Percentiles rank a stretch among this genome's conserved stretches.
These are phyloP conservation scores for Cyclotella baltica DNA, from an alignment of 108 stramenopile genomes.

Conservation along the genomic window DNA sequence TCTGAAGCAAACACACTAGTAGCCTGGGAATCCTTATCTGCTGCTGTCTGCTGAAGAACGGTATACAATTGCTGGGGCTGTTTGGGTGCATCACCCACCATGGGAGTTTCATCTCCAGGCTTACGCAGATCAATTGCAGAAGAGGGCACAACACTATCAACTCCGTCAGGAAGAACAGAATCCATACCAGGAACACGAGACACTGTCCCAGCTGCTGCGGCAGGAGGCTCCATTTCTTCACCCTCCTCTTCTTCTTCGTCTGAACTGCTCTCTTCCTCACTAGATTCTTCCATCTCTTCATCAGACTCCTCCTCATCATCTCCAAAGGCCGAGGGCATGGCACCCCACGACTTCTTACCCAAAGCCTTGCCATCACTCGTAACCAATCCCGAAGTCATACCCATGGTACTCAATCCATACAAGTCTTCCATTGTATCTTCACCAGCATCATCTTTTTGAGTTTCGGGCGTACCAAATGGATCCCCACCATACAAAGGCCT, in stretches of 20 bases:
- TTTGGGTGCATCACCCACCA: conserved; percentile 41
- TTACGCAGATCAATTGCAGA: conserved; percentile 82
- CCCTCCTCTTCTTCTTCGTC: conserved; percentile 58
- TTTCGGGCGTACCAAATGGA: conserved; percentile 81
- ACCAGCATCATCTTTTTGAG: conserved; percentile 3
- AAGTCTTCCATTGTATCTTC: conserved; percentile 30
- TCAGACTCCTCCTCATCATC: conserved; percentile 65
- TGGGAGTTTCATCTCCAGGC: conserved; percentile 82
- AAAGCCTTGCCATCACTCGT: conserved; percentile 84
- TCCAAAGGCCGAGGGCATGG: conserved; percentile 68
- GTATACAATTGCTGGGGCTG: conserved; percentile 83
- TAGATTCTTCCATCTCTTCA: conserved; percentile 64
- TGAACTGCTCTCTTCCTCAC: conserved; percentile 45
- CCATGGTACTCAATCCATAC: conserved; percentile 26
- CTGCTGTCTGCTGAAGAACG: conserved; percentile 67
- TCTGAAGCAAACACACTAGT: conserved; percentile 82
- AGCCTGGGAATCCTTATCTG: conserved; percentile 48
- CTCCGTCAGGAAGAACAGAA: conserved; percentile 63
- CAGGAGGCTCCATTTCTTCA: conserved; percentile 63
- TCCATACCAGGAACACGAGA: conserved; percentile 37
- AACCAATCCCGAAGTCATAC: conserved; percentile 50
- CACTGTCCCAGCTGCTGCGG: conserved; percentile 6
- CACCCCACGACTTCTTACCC: conserved; percentile 80
- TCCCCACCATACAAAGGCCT: conserved; percentile 95
- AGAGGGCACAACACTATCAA: conserved; percentile 71